Evolutionary conservation across 2,329 filamentous ascomycete species (phyloP).

Genomic region (Hypoxylon sp.): DNA sequence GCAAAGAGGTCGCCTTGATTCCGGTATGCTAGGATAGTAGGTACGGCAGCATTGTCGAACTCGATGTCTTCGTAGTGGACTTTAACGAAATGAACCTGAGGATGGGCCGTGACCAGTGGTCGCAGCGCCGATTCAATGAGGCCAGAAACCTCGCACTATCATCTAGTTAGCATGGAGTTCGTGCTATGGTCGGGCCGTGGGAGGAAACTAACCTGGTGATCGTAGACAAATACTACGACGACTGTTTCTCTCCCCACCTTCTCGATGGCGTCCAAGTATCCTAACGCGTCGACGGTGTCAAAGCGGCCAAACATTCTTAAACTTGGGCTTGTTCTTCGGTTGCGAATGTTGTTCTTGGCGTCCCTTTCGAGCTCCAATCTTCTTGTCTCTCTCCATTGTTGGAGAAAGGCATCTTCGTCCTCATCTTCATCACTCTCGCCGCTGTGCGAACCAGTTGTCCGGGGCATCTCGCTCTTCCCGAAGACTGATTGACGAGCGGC

Average conservation of each 20-base stretch:
- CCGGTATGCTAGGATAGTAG: constrained; percentile 89
- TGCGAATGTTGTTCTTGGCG: constrained; percentile 68
- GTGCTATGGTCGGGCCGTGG: constrained; percentile 20
- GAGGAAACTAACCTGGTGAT: constrained; percentile 77
- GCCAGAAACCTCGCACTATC: constrained; percentile 81
- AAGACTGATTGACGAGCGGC: constrained; percentile 70
- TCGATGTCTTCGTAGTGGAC: constrained; percentile 93
- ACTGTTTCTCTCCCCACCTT: constrained; percentile 84
- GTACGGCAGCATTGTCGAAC: constrained; percentile 90
- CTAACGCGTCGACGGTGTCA: constrained; percentile 87
- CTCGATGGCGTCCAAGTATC: constrained; percentile 97
- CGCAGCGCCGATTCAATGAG: constrained; percentile 84
- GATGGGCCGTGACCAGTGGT: constrained; percentile 79
- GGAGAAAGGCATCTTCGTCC: constrained; percentile 85
- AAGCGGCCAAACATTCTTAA: constrained; percentile 83
- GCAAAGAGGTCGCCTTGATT: constrained; percentile 91
- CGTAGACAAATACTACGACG: constrained; percentile 94
- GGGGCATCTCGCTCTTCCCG: constrained; percentile 58
- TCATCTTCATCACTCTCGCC: constrained; percentile 66
- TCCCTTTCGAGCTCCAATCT: constrained; percentile 81
- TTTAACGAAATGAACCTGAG: constrained; percentile 87
- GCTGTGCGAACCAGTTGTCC: constrained; percentile 53
- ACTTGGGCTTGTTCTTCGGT: constrained; percentile 81
- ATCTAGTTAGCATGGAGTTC: constrained; percentile 48
- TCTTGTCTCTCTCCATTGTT: constrained; percentile 86